phyloP scores from a whole-genome alignment of 495 filamentous ascomycete species.

The Poronia punctata region DNA sequence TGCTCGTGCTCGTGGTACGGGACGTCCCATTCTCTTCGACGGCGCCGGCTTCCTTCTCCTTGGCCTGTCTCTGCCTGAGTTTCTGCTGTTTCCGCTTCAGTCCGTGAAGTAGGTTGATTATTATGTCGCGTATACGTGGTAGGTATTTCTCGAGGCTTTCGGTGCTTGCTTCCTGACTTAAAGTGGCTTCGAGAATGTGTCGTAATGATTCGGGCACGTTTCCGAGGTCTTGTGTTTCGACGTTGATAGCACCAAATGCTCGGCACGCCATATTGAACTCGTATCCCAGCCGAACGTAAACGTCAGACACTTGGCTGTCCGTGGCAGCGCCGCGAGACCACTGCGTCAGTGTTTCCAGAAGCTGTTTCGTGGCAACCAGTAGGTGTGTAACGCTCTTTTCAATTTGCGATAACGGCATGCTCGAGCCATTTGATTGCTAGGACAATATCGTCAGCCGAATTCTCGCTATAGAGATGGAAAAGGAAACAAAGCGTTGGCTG shows the following conservation, averaged over 20 bases:
- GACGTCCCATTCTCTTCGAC: conserved; percentile 31
- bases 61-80: conserved; percentile 69
- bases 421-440: conserved; percentile 37
- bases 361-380: conserved; percentile 93
- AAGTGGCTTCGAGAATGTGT: conserved; percentile 85
- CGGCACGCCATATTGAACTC: conserved; percentile 98
- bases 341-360: conserved; percentile 92
- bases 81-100: conserved; percentile 94
- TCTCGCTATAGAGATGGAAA: neutral
- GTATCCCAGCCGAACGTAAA: conserved; percentile 94
- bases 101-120: conserved; percentile 92
- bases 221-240: conserved; percentile 87
- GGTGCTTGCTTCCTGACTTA: conserved; percentile 91
- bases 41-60: conserved; percentile 53
- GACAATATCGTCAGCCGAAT: conserved; percentile 2
- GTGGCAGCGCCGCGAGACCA: conserved; percentile 91
- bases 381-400: conserved; percentile 98
- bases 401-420: conserved; percentile 71
- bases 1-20: conserved; percentile 63
- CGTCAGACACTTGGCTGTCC: conserved; percentile 91
- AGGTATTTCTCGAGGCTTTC: conserved; percentile 88
- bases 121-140: conserved; percentile 91
- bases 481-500: neutral
- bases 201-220: conserved; percentile 89
- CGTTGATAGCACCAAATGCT: conserved; percentile 90